Evolutionary conservation across 495 filamentous ascomycete species (phyloP), one percentile per base, ranked within the genome.

Genomic region (Neurospora tetraspora): DNA sequence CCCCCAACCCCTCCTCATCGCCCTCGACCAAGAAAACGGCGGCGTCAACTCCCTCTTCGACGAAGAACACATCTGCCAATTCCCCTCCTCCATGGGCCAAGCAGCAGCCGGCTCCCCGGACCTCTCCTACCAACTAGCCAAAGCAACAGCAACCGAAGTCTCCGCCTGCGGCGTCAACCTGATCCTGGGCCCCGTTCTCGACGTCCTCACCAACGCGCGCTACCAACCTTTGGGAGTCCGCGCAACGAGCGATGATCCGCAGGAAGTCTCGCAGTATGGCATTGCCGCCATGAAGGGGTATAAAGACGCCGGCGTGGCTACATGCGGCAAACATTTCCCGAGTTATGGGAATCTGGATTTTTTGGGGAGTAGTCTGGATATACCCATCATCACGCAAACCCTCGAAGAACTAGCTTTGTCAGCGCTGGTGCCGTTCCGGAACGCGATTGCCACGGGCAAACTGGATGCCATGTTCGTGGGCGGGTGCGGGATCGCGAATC

Each of bases 271-370:
- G 1, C 90, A 91, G 42, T 97, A 93, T 77, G 93, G 92, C 38
- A 91, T 94, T 45, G 92, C 93, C 53, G 92, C 90, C 72, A 92
- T 97, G 86, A 94, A 91, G 79, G 94, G 94, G 40, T 97, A 92
- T 81, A 93, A 94, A 77, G 91, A 95, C 78, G 93, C 91, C 31
- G 93, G 93, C 0, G 78, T 96, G 12, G 91, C 88, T 1, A 95
- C 93, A 0, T 93, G 94, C 76, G 94, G 94, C 72, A 97, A 97
- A 79, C 94, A 97, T 80, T 97, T 97, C 74, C 94, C 94, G 23
- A 95, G 92, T 0, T 97, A 96, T 74, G 94, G 94, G 14, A 96
- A 96, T 73, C 84, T 97, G n/a, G 93, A 96, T 78, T 96, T 97
- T 74, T 85, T 96, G 1, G 93, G 93, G 3, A 94, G 93, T 7